These are phyloP conservation scores for Alternaria brassicae DNA, from an alignment of 2,329 filamentous ascomycete species.

Conservation along the genomic window DNA sequence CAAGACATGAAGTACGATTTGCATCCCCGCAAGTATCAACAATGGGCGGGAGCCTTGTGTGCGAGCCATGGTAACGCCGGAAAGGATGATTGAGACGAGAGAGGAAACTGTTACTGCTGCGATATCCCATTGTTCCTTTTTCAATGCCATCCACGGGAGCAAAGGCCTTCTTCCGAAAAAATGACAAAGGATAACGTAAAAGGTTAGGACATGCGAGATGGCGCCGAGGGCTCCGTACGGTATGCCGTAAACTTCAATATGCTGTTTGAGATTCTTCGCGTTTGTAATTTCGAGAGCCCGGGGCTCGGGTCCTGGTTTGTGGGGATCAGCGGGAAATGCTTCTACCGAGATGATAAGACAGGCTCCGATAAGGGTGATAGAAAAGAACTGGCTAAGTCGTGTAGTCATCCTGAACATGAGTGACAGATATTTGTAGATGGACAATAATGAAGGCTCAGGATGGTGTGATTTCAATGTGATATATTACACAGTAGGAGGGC, in stretches of 20 bases:
- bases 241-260: conserved; percentile 11
- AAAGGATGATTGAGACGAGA: conserved; percentile 11
- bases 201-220: conserved; percentile 8
- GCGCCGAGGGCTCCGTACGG: conserved; percentile 12
- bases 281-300: conserved; percentile 3
- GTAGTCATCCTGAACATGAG: background rate
- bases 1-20: conserved; percentile 7
- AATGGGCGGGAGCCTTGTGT: conserved; percentile 3
- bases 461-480: background rate
- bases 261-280: conserved; percentile 4
- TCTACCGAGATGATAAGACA: background rate
- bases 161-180: conserved; percentile 5
- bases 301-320: background rate
- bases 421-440: background rate
- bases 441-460: background rate
- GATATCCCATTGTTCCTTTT: conserved; percentile 2
- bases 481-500: background rate
- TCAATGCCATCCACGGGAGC: background rate
- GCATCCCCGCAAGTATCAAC: conserved; percentile 12
- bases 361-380: background rate
- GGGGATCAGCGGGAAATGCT: background rate
- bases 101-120: conserved; percentile 2
- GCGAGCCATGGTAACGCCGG: conserved; percentile 7
- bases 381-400: background rate
- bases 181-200: conserved; percentile 13